Conservation (phyloP, 331 rosid genomes). For the Cucumis variabilis region DNA sequence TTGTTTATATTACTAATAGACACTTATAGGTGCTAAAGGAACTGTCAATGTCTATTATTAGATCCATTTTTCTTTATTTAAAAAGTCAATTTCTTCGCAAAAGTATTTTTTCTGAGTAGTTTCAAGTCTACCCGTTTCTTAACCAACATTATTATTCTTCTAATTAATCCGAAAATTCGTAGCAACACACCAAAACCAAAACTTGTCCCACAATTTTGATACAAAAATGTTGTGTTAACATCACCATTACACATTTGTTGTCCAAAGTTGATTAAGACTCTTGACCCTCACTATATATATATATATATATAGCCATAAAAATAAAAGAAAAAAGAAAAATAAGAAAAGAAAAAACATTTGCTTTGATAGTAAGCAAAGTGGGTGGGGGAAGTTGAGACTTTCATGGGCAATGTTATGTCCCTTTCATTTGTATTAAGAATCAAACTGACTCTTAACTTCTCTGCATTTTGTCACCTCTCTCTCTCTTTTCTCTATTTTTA, state of each 20-base stretch:
- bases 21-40: no score
- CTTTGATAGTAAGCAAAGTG: slow-evolving; percentile 18
- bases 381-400: slow-evolving; percentile 1
- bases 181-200: background rate
- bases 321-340: background rate
- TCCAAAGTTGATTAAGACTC: background rate
- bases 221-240: background rate
- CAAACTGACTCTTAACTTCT: slow-evolving; percentile 11
- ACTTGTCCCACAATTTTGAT: background rate
- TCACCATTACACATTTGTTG: slow-evolving; percentile 1
- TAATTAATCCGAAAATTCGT: no score
- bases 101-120: no score
- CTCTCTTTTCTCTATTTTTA: background rate
- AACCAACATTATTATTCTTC: background rate
- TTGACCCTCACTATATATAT: background rate
- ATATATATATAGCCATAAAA: background rate
- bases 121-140: no score
- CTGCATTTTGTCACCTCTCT: background rate
- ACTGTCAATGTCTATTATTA: no score
- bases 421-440: slow-evolving; percentile 20
- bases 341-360: background rate
- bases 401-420: slow-evolving; percentile 26
- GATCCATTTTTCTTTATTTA: no score
- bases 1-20: no score
- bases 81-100: no score